These are phyloP conservation scores for Panicum virgatum DNA, from an alignment of 202 grass and related monocot species.

Conservation along the genomic window DNA sequence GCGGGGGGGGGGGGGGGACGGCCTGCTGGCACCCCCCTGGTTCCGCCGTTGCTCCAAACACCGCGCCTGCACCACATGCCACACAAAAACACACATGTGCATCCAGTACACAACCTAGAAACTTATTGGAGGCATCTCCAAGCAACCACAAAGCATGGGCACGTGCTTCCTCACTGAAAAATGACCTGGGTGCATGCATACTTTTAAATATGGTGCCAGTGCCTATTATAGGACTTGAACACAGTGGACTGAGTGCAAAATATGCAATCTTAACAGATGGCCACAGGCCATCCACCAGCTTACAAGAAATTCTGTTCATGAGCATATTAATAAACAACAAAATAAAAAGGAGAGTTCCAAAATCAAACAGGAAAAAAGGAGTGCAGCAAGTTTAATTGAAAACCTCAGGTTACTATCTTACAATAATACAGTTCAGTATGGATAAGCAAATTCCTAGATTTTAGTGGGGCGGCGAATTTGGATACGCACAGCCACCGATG, in stretches of 20 bases:
- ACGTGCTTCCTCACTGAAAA: neutral
- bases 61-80: neutral
- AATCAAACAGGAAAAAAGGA: neutral
- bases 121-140: neutral
- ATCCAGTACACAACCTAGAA: neutral
- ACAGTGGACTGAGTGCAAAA: neutral
- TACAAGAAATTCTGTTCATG: neutral
- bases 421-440: neutral
- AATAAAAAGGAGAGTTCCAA: constrained; percentile 7
- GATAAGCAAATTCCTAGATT: neutral
- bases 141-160: neutral
- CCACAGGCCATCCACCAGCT: neutral
- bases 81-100: neutral
- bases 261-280: neutral
- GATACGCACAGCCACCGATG: neutral
- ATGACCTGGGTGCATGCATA: neutral
- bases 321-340: neutral
- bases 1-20: no score
- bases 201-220: neutral
- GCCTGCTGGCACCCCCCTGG: no score
- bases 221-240: neutral
- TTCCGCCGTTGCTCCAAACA: no score
- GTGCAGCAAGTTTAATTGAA: no score
- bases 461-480: neutral
- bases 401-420: neutral